A percentile compares a stretch with the other conserved stretches of the same genome.
Conservation (phyloP, 805 yeast genomes). For the Metschnikowia picachoensis region DNA sequence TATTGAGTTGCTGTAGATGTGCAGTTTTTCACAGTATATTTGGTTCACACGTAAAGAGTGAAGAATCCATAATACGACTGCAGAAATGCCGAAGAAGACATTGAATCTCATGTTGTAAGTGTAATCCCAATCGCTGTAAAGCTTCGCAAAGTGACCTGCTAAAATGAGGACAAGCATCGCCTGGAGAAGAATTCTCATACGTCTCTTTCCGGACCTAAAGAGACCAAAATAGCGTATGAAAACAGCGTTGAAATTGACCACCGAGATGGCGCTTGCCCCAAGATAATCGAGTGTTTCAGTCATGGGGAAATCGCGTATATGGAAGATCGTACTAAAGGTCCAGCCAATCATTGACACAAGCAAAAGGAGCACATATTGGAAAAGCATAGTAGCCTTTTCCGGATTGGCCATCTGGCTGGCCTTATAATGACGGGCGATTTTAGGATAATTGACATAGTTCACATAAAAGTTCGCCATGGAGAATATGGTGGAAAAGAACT, state of each 20-base stretch:
- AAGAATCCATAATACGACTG: constrained; percentile 32
- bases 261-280: constrained; percentile 38
- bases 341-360: constrained; percentile 33
- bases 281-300: constrained; percentile 41
- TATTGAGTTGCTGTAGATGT: constrained; percentile 33
- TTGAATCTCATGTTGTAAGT: constrained; percentile 33
- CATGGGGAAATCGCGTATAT: constrained; percentile 32
- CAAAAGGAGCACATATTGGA: constrained; percentile 29
- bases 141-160: constrained; percentile 26
- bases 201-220: constrained; percentile 12
- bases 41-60: constrained; percentile 25
- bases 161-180: constrained; percentile 17
- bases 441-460: constrained; percentile 28
- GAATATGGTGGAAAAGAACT: constrained; percentile 32
- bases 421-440: constrained; percentile 25
- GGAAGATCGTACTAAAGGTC: constrained; percentile 36
- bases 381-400: constrained; percentile 22
- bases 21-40: constrained; percentile 14
- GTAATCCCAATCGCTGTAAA: constrained; percentile 37
- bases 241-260: constrained; percentile 35
- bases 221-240: constrained; percentile 30
- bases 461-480: constrained; percentile 35
- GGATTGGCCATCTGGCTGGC: constrained; percentile 16
- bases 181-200: constrained; percentile 19
- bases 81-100: constrained; percentile 27